Percentiles rank a stretch among this genome's conserved stretches.
These are phyloP conservation scores for Spathaspora sp. DNA, from an alignment of 805 yeast genomes.

Conservation along the genomic window DNA sequence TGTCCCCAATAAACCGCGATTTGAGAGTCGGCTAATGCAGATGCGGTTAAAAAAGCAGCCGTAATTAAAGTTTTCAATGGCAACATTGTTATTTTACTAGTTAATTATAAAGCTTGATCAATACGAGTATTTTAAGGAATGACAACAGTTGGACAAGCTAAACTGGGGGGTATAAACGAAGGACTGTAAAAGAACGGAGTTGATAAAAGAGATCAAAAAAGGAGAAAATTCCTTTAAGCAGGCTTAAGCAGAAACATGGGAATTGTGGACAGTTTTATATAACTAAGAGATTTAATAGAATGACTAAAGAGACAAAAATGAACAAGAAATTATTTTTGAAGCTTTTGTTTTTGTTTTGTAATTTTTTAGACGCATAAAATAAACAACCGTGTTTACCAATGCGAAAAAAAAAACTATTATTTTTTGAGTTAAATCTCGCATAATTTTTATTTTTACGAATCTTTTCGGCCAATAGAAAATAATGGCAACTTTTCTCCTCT, in stretches of 20 bases:
- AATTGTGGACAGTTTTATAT: no score
- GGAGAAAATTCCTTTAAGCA: background rate
- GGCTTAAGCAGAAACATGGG: no score
- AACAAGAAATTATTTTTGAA: no score
- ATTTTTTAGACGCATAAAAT: background rate
- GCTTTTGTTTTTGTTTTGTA: background rate
- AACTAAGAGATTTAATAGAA: background rate
- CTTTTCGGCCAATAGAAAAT: background rate
- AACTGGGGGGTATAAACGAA: background rate
- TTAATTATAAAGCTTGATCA: background rate
- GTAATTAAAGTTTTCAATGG: conserved; percentile 8
- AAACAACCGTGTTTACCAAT: background rate
- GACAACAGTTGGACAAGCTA: background rate
- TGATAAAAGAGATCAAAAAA: background rate
- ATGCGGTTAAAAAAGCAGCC: conserved; percentile 5
- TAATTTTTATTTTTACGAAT: background rate
- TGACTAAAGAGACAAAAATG: background rate
- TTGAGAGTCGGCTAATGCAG: conserved; percentile 11
- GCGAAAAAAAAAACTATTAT: background rate
- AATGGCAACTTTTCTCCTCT: no score
- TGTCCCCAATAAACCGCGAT: conserved; percentile 21
- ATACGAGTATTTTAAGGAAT: background rate
- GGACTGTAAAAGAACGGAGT: background rate
- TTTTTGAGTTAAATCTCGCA: background rate
- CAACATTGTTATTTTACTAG: conserved; percentile 2